Evolutionary conservation across 2,329 filamentous ascomycete species (phyloP).

Genomic region (Calonectria honghensis): DNA sequence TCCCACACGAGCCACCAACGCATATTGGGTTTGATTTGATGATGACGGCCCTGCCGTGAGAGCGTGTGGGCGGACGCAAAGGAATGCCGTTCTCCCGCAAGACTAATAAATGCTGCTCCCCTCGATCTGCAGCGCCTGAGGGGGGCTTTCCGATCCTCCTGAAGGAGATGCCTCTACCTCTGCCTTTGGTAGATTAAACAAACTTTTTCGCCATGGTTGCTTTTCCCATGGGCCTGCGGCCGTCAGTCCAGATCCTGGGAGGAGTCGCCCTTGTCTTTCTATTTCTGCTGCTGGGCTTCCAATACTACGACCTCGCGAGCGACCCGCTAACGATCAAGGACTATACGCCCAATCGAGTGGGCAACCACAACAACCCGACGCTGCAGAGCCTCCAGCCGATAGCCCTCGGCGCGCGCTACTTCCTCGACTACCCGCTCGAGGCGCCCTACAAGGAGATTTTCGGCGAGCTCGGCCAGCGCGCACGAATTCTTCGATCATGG

Average conservation of each 20-base stretch:
- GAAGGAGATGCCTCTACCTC: neutral
- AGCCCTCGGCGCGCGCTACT: conserved; percentile 47
- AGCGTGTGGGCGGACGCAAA: neutral
- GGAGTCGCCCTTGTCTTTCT: neutral
- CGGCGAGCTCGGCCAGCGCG: conserved; percentile 58
- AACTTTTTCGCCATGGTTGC: neutral
- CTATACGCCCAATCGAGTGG: conserved; percentile 8
- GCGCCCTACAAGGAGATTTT: conserved; percentile 57
- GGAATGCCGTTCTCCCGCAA: neutral
- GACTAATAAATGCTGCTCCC: conserved; percentile 15
- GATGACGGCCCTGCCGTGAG: neutral
- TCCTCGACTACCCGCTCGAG: conserved; percentile 55
- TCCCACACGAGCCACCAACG: neutral
- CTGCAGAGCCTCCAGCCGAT: conserved; percentile 34
- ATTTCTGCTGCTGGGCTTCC: conserved; percentile 19
- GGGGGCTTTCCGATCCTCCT: neutral
- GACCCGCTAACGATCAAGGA: neutral
- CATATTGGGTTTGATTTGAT: conserved; percentile 9
- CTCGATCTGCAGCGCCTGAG: neutral
- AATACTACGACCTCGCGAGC: conserved; percentile 9
- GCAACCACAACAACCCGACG: conserved; percentile 5
- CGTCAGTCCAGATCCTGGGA: neutral
- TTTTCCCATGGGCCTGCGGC: neutral
- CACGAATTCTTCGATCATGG: conserved; percentile 44
- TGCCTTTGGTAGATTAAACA: neutral